Percentiles rank a stretch among this genome's conserved stretches.
Evolutionary conservation across 495 filamentous ascomycete species (phyloP).

Genomic region (Aspergillus carlsbadensis): DNA sequence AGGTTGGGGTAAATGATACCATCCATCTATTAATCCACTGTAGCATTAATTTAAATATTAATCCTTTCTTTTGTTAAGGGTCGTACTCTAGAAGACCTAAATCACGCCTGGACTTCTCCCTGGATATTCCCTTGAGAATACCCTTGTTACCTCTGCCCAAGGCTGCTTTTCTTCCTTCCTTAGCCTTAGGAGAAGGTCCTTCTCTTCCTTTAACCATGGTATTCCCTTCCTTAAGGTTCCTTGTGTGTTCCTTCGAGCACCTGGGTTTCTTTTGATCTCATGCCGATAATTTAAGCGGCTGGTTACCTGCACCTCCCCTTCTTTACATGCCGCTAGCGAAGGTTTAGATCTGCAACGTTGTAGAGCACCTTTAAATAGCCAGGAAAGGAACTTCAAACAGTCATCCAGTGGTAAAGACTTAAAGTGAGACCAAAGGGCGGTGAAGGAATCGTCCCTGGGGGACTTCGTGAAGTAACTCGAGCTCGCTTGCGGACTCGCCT

Average conservation of each 20-base stretch:
- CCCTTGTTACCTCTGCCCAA: constrained; percentile 24
- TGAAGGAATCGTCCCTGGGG: constrained; percentile 10
- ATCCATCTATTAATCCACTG: constrained; percentile 24
- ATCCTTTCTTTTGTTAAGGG: constrained; percentile 16
- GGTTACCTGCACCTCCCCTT: constrained; percentile 2
- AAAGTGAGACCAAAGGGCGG: constrained; percentile 20
- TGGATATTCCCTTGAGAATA: constrained; percentile 23
- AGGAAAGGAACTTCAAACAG: constrained; percentile 22
- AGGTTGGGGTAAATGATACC: constrained; percentile 11
- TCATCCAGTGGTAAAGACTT: constrained; percentile 15
- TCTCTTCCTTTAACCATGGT: constrained; percentile 22
- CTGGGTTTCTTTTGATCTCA: background rate
- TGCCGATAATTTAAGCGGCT: background rate
- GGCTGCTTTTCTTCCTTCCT: constrained; percentile 20
- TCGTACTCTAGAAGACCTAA: constrained; percentile 25
- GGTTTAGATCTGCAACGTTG: constrained; percentile 12
- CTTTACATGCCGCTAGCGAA: constrained; percentile 12
- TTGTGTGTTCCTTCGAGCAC: background rate
- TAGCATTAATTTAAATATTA: too few relatives aligned
- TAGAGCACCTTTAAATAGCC: constrained; percentile 26
- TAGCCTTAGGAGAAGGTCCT: constrained; percentile 22
- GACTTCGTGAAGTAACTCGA: constrained; percentile 4
- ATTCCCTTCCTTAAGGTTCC: constrained; percentile 20
- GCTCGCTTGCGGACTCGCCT: constrained; percentile 10
- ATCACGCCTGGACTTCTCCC: constrained; percentile 20